Conservation (phyloP, 208 protist species). For the Kentomonas sorsogonicus region DNA sequence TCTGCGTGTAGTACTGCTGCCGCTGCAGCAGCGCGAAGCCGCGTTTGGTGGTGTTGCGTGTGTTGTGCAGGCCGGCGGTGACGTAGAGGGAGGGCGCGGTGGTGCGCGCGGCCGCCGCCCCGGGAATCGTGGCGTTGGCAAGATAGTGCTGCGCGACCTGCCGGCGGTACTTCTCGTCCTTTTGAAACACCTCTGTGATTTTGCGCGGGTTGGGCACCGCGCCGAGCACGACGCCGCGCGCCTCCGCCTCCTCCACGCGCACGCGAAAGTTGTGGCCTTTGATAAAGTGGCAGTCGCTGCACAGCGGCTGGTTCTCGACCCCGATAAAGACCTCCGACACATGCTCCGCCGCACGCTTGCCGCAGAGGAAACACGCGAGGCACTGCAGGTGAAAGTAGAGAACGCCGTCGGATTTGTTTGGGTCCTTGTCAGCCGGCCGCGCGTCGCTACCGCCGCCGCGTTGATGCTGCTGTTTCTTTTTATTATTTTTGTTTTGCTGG, state of each 20-base stretch:
- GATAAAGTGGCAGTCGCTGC: conserved; percentile 1
- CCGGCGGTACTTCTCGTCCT: too few relatives aligned
- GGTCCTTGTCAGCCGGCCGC: too few relatives aligned
- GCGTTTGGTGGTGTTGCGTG: conserved; percentile 40
- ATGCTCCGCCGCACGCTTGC: conserved; percentile 15
- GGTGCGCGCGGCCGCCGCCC: conserved; percentile 28
- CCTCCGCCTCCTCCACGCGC: too few relatives aligned
- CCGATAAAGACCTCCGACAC: conserved; percentile 36
- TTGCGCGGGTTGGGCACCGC: neutral
- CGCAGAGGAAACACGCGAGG: conserved; percentile 12
- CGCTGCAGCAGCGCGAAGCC: conserved; percentile 64
- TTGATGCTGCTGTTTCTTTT: too few relatives aligned
- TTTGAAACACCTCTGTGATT: too few relatives aligned
- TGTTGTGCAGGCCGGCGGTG: conserved; percentile 28
- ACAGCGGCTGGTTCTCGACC: conserved; percentile 17
- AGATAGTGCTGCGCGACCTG: neutral
- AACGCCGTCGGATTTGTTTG: too few relatives aligned
- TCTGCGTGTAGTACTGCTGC: conserved; percentile 87
- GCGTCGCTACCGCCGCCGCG: too few relatives aligned
- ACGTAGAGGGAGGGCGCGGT: conserved; percentile 52
- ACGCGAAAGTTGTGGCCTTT: too few relatives aligned
- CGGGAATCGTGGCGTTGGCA: conserved; percentile 20
- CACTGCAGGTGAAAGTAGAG: too few relatives aligned
- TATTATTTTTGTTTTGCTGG: too few relatives aligned
- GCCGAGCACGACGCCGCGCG: too few relatives aligned